Base-by-base conservation (phyloP, 1,284 basidiomycete species). In the Leccinum subrobustum region DNA sequence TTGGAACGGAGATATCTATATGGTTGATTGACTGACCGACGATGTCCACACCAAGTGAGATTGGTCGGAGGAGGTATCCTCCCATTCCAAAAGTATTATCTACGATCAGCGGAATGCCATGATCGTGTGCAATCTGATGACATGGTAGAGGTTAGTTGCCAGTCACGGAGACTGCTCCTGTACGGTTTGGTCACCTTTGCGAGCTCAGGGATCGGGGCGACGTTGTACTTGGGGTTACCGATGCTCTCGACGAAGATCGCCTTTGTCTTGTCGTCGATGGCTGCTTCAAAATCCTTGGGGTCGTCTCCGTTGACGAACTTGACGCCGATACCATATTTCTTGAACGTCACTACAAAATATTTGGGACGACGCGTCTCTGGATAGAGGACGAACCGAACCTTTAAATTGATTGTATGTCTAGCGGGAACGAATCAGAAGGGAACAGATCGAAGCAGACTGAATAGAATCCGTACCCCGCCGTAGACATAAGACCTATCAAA, bases 11-110 rank as follows among this genome's bases (percentile, higher is more conserved):
- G 1, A 25, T 48, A 23, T 11, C 6, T 12, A 2, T 2, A 27
- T 6, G 8, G 16, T 3, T n/a, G 14, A 35, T 33, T 14, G 18
- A 74, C 80, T 39, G 42, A 85, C 84, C 76, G 62, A 95, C 82
- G 60, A 96, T 91, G 69, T 96, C 89, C 50, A 92, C 93, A 27
- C 93, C 93, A 64, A 87, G 82, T 27, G 89, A 83, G 60, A 95
- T 87, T 9, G 93, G 92, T 4, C 83, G 80, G 58, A 90, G 74
- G 51, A 64, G 39, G 48, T 63, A 60, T 54, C 87, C 89, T 67
- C 89, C 92, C 74, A 92, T 88, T 63, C 93, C 93, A 67, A 95
- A 95, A 0, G 93, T 95, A 76, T 96, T 96, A 75, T 96, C 94
- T 1, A 95, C 93, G 29, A 95, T 85, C 48, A 95, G 76, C 0